Conservation (phyloP, 768 basidiomycete genomes). For the Rhodotorula sphaerocarpa region DNA sequence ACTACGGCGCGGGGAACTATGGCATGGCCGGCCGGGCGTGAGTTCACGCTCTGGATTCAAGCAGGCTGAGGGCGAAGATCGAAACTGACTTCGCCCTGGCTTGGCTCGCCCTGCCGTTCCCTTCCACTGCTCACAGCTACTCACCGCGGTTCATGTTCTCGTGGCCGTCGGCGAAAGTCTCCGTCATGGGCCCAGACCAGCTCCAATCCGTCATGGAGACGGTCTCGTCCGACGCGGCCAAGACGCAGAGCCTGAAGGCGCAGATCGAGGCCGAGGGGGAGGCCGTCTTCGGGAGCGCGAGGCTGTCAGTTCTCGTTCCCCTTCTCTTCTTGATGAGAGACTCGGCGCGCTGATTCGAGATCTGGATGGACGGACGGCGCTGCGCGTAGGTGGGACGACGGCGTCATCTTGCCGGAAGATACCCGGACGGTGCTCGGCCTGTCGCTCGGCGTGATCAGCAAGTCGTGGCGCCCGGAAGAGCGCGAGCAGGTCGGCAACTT, state of each 20-base stretch:
- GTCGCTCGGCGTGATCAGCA: conserved; percentile 67
- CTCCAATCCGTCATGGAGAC: conserved; percentile 85
- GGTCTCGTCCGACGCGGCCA: conserved; percentile 60
- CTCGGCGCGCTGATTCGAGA: too few species aligned
- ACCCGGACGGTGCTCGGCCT: conserved; percentile 81
- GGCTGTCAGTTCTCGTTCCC: conserved; percentile 64
- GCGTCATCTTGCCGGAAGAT: conserved; percentile 74
- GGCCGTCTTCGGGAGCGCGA: conserved; percentile 76
- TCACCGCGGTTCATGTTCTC: conserved; percentile 93
- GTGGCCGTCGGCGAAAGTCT: conserved; percentile 95
- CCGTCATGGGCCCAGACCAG: conserved; percentile 91
- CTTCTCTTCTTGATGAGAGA: neutral
- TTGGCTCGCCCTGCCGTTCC: neutral
- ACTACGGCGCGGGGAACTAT: conserved; percentile 69
- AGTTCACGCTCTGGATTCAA: neutral
- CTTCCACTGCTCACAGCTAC: too few species aligned
- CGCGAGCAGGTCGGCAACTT: conserved; percentile 53
- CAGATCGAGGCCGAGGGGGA: conserved; percentile 85
- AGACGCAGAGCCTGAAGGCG: conserved; percentile 41
- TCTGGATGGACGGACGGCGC: too few species aligned
- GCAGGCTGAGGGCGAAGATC: too few species aligned
- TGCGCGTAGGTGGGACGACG: conserved; percentile 33
- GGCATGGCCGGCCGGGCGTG: conserved; percentile 47
- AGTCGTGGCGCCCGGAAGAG: conserved; percentile 47
- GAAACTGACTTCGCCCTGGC: too few species aligned